Base-by-base conservation (phyloP, 2,329 filamentous ascomycete species). In the Alternaria tenuissima region DNA sequence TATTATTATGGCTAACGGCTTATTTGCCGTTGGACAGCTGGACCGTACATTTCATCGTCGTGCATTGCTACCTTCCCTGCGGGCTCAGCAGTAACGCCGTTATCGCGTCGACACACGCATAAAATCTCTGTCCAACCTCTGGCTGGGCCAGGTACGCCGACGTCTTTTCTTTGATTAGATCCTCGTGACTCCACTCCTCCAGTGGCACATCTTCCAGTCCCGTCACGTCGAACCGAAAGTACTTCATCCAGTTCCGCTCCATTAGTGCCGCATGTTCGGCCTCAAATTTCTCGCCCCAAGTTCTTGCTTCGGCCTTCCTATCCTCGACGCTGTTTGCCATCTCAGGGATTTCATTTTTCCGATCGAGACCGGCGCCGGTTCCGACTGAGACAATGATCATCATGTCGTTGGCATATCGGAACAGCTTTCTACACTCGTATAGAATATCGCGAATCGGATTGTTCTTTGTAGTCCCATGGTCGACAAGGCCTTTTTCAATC, bases 381-480 rank as follows among this genome's bases (percentile, higher is more conserved):
- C 74, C 74, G 26, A 76, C 67, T 9, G 69, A 72, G 20, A 76
- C 63, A 22, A 76, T 67, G 51, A 76, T 65, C 68, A 74, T 71
- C 64, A 69, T 72, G 56, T 76, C 73, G 44, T 73, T 71, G 16
- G 65, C 62, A 55, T 75, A 76, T 43, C 67, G 66, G 47, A 70
- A 75, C 3, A 76, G 64, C 52, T 73, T 75, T 30, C 73, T 55
- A 43, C 71, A 73, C 59, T 76, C 74, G 61, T 67, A 76, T 14
- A 72, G 59, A 6, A 73, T 64, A 51, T 76, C 74, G 58, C 70
- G 68, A 11, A 75, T 59, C 9, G 74, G 73, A 26, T 76, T 76
- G 63, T 76, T 75, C 56, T 76, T 76, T 1, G 66, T 61, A 7
- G 69, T 74, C 14, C 74, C 72, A 48, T 73, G 67, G 49, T 76